phyloP scores from a whole-genome alignment of 345 rosid species.

The Balakata baccata region DNA sequence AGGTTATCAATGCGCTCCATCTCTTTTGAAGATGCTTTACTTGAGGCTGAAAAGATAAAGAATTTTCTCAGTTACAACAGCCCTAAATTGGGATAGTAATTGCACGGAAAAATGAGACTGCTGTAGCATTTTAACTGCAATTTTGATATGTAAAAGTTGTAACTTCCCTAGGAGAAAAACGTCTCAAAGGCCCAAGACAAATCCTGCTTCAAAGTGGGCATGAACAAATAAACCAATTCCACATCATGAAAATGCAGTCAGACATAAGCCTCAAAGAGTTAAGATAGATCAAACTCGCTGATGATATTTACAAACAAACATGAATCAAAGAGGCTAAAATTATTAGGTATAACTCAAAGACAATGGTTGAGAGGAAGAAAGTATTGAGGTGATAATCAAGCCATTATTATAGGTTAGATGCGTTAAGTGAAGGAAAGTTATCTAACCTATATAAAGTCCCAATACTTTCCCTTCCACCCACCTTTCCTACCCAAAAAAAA shows the following conservation, averaged over 20 bases:
- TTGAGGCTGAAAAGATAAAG: conserved; percentile 51
- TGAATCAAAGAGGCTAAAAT: neutral
- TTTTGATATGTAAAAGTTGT: neutral
- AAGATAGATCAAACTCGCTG: neutral
- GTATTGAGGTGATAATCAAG: neutral
- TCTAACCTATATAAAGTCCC: neutral
- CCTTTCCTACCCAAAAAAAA: neutral
- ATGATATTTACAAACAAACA: neutral
- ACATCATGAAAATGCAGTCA: neutral
- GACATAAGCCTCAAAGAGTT: neutral
- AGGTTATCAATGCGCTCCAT: conserved; percentile 85
- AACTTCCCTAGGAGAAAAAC: neutral
- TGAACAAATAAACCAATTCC: neutral
- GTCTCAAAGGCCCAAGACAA: neutral
- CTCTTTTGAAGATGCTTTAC: conserved; percentile 86
- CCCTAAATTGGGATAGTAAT: neutral
- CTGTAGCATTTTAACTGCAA: neutral
- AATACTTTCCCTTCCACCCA: neutral
- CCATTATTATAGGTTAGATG: neutral
- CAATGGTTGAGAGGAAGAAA: neutral
- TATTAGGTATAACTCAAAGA: neutral
- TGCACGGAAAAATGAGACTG: neutral
- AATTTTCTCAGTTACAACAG: conserved; percentile 4
- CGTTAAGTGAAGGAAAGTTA: neutral
- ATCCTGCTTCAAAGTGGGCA: neutral